Conservation (phyloP, 805 yeast genomes). For the Hanseniaspora vineae region DNA sequence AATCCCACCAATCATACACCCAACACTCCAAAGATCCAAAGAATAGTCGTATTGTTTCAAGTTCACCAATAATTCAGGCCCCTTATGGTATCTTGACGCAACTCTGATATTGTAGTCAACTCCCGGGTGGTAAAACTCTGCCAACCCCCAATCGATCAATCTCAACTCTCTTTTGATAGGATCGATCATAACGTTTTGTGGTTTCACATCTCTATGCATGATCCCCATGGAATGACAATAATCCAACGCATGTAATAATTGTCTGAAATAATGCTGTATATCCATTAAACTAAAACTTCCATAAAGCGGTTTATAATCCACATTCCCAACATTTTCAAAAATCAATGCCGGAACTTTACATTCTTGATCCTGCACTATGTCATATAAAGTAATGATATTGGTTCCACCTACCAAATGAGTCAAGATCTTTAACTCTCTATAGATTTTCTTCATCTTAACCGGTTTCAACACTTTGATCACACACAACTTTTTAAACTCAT, state of each 20-base stretch:
- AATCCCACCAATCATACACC: constrained; percentile 84
- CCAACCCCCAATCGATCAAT: constrained; percentile 90
- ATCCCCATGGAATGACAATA: constrained; percentile 89
- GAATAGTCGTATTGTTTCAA: constrained; percentile 78
- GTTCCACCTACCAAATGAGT: constrained; percentile 80
- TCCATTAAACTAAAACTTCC: constrained; percentile 67
- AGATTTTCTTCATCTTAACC: constrained; percentile 83
- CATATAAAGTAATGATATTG: constrained; percentile 60
- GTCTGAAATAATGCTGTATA: constrained; percentile 72
- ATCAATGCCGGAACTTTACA: constrained; percentile 80
- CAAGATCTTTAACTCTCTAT: constrained; percentile 77
- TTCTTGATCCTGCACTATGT: constrained; percentile 78
- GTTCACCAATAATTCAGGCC: constrained; percentile 80
- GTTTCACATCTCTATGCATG: constrained; percentile 90
- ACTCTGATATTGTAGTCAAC: constrained; percentile 85
- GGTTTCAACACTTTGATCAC: constrained; percentile 91
- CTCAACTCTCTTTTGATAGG: constrained; percentile 49
- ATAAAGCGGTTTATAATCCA: constrained; percentile 76
- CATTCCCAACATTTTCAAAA: constrained; percentile 72
- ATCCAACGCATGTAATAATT: constrained; percentile 71
- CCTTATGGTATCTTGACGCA: constrained; percentile 84
- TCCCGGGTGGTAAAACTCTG: constrained; percentile 84
- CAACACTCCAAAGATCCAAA: constrained; percentile 81
- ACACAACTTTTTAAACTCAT: constrained; percentile 29
- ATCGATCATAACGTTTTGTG: constrained; percentile 90